Evolutionary conservation across 2,329 filamentous ascomycete species (phyloP).

Genomic region (Metarhizium humberi): DNA sequence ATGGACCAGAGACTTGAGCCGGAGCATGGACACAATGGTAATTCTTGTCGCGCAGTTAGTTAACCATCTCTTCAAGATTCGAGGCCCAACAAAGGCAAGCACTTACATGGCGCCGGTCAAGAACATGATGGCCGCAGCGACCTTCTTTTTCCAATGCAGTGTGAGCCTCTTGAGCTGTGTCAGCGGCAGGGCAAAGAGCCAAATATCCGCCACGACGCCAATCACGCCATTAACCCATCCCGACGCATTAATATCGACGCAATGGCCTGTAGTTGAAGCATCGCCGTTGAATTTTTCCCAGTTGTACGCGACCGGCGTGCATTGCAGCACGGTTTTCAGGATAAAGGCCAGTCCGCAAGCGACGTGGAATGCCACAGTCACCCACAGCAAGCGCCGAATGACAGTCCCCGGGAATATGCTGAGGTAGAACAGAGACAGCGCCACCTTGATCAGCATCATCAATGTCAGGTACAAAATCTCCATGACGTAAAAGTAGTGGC

Average conservation of each 20-base stretch:
- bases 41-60: slow-evolving; percentile 8
- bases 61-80: not conserved
- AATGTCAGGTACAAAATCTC: slow-evolving; percentile 31
- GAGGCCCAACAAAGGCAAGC: not conserved
- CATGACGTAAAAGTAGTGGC: slow-evolving; percentile 22
- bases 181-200: slow-evolving; percentile 35
- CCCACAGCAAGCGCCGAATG: slow-evolving; percentile 25
- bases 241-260: slow-evolving; percentile 33
- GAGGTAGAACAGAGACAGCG: slow-evolving; percentile 39
- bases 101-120: slow-evolving; percentile 26
- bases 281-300: slow-evolving; percentile 25
- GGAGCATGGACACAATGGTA: slow-evolving; percentile 15
- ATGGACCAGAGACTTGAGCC: slow-evolving; percentile 12
- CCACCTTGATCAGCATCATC: slow-evolving; percentile 33
- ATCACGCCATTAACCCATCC: slow-evolving; percentile 37
- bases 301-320: slow-evolving; percentile 32
- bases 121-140: slow-evolving; percentile 32
- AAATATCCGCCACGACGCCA: slow-evolving; percentile 35
- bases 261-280: slow-evolving; percentile 31
- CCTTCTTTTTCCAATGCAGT: slow-evolving; percentile 16
- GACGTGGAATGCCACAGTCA: slow-evolving; percentile 24
- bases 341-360: slow-evolving; percentile 27
- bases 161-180: slow-evolving; percentile 26
- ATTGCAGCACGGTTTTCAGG: slow-evolving; percentile 32
- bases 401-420: slow-evolving; percentile 31